Base-by-base conservation (phyloP, 2,329 filamentous ascomycete species). In the Sclerotinia trifoliorum region DNA sequence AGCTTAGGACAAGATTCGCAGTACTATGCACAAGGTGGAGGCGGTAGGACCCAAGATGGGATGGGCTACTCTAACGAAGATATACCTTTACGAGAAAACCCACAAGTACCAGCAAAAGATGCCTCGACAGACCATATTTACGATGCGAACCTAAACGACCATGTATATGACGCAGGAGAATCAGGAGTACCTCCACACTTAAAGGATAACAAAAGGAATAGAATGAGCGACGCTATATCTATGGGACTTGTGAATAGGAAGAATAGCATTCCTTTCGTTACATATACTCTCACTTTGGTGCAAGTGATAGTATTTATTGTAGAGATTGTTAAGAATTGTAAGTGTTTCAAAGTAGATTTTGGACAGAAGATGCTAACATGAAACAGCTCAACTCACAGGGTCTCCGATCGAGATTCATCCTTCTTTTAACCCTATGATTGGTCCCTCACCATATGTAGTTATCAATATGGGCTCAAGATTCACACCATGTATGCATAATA, bases 381-480 rank as follows among this genome's bases (percentile, higher is more conserved):
- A 32, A 11, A 17, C 71, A 93, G 91, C 84, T 65, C 84, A 90
- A 73, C 81, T 94, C 42, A 97, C 94, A 0, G 91, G 91, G 66
- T 90, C 90, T 0, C 76, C 77, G 2, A 78, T 78, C 67, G 73
- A 75, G 72, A 77, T 77, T 29, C 86, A 94, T 67, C 95, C 95
- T 1, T 85, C 84, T 21, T 96, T 99, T 82, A 99, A 98, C 80
- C 91, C 92, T 69, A 97, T 99, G 93, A 97, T 99, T 76, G 95
- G 95, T 0, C 95, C 95, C 0, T 97, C 94, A 6, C 86, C 89
- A 1, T 92, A 93, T 74, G 88, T 98, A 32, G 87, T 96, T 75
- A 97, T 98, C 82, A 96, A 96, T 79, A 97, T 99, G 92, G 95
- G 95, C 69, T 92, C 94, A 52, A 89, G 95, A 70, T 99, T 92